These are phyloP conservation scores for Gastrolobium bilobum DNA, from an alignment of 306 rosid genomes.

Conservation along the genomic window DNA sequence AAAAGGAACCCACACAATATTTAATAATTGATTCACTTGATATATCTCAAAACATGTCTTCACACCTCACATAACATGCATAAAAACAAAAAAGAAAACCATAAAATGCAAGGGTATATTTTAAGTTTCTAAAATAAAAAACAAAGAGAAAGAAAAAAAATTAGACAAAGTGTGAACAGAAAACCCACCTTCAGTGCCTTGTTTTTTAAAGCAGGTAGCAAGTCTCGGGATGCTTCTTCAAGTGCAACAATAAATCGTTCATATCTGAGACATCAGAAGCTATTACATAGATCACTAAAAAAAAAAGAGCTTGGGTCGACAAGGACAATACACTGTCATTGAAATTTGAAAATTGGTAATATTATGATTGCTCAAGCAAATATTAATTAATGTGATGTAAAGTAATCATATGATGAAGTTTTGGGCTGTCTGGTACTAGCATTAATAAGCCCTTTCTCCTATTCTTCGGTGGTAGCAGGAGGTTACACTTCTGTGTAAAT, in stretches of 20 bases:
- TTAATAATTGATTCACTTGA: not conserved
- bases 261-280: constrained; percentile 66
- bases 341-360: constrained; percentile 4
- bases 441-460: constrained; percentile 12
- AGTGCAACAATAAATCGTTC: constrained; percentile 88
- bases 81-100: not conserved
- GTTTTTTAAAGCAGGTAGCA: constrained; percentile 83
- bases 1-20: constrained; percentile 16
- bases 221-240: constrained; percentile 97
- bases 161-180: constrained; percentile 24
- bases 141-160: not conserved
- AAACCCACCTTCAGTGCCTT: constrained; percentile 86
- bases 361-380: constrained; percentile 7
- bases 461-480: not conserved
- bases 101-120: not conserved
- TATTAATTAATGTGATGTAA: not conserved
- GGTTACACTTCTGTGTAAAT: not conserved
- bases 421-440: constrained; percentile 1
- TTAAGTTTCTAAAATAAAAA: too few relatives aligned
- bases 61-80: not conserved
- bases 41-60: constrained; percentile 25
- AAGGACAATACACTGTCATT: not conserved
- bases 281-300: constrained; percentile 33
- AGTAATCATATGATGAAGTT: not conserved
- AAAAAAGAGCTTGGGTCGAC: constrained; percentile 32